Percentiles rank a stretch among this genome's conserved stretches.
Evolutionary conservation across 108 stramenopile genomes (phyloP).

Genomic region (Cyclotella distinguenda): DNA sequence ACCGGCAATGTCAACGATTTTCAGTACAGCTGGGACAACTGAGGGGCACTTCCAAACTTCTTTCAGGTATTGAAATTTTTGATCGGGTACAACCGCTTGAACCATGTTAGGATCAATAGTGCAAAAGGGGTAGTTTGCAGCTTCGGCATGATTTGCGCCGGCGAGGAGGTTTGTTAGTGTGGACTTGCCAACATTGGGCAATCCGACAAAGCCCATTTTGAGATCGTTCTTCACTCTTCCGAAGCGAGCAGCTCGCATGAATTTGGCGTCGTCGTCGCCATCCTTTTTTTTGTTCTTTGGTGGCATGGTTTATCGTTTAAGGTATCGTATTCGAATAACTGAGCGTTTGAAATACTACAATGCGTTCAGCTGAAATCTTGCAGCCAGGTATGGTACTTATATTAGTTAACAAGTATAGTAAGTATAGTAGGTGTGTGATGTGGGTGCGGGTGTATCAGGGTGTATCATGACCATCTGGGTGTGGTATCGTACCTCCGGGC

Average conservation of each 20-base stretch:
- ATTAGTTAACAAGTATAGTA: too few relatives aligned
- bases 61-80: conserved; percentile 96
- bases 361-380: too few relatives aligned
- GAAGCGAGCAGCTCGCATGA: conserved; percentile 88
- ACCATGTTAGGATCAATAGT: conserved; percentile 99
- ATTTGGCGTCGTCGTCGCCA: conserved; percentile 56
- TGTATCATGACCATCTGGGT: too few relatives aligned
- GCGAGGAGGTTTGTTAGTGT: conserved; percentile 88
- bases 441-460: too few relatives aligned
- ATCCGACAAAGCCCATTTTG: conserved; percentile 89
- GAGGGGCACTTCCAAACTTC: conserved; percentile 80
- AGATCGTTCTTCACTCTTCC: conserved; percentile 90
- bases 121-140: conserved; percentile 93
- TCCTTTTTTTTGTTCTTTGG: conserved; percentile 86
- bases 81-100: conserved; percentile 94
- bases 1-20: conserved; percentile 99
- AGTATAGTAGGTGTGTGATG: too few relatives aligned
- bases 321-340: too few relatives aligned
- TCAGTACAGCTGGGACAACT: conserved; percentile 92
- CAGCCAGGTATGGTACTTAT: too few relatives aligned
- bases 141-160: conserved; percentile 83
- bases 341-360: too few relatives aligned
- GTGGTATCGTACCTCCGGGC: too few relatives aligned
- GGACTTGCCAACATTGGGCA: conserved; percentile 99
- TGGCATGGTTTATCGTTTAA: conserved; percentile 85